Conservation (phyloP, 352 stramenopile species). For the Phytophthora rubi region DNA sequence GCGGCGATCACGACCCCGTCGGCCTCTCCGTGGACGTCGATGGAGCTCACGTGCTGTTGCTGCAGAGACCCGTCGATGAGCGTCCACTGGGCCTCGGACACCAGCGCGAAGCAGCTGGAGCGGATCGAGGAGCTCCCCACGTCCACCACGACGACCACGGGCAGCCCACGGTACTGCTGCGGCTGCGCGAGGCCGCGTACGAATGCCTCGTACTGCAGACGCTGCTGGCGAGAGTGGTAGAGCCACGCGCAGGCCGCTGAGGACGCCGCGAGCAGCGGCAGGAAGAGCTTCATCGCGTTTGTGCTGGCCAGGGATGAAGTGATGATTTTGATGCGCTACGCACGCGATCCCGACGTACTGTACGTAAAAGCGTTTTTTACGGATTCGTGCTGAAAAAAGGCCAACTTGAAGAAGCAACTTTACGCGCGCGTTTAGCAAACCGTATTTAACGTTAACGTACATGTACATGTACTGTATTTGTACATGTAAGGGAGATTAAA, state of each 20-base stretch:
- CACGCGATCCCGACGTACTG: too few species aligned
- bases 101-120: constrained; percentile 85
- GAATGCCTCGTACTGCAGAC: constrained; percentile 27
- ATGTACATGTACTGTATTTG: too few species aligned
- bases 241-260: constrained; percentile 33
- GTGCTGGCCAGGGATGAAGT: neutral
- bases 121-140: constrained; percentile 94
- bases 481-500: too few species aligned
- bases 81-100: constrained; percentile 56
- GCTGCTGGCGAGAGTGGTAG: constrained; percentile 32
- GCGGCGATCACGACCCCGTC: constrained; percentile 49
- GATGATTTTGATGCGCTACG: too few species aligned
- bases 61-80: constrained; percentile 71
- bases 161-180: constrained; percentile 51
- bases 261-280: constrained; percentile 34
- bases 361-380: too few species aligned
- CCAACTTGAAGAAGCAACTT: too few species aligned
- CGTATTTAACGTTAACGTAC: too few species aligned
- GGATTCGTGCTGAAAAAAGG: too few species aligned
- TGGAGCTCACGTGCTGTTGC: constrained; percentile 58
- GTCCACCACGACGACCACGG: constrained; percentile 86
- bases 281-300: constrained; percentile 34
- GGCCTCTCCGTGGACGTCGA: constrained; percentile 65
- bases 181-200: constrained; percentile 40
- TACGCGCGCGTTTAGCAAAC: too few species aligned